These are phyloP conservation scores for Mortierella sp. DNA, from an alignment of 371 early-diverging fungal species.

Conservation along the genomic window DNA sequence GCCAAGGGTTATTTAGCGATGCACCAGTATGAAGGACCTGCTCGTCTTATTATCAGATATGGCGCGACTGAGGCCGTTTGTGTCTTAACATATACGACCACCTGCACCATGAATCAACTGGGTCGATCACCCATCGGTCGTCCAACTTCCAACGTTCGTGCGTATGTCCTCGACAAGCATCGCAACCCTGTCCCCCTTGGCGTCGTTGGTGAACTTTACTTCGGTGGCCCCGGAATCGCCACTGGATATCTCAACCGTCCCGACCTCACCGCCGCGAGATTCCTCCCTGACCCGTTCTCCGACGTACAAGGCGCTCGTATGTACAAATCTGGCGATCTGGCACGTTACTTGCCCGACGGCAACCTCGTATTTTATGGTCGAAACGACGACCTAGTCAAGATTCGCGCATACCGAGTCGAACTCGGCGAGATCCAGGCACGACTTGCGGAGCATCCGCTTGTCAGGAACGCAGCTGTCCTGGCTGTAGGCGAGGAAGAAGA, in stretches of 20 bases:
- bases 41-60: slow-evolving; percentile 22
- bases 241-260: slow-evolving; percentile 43
- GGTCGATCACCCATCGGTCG: slow-evolving; percentile 8
- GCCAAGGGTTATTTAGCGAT: not conserved
- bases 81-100: not conserved
- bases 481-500: not conserved
- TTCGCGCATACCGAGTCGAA: slow-evolving; percentile 43
- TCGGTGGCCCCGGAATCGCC: slow-evolving; percentile 44
- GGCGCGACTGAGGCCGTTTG: slow-evolving; percentile 36
- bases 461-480: slow-evolving; percentile 5
- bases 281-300: slow-evolving; percentile 6
- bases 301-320: slow-evolving; percentile 11
- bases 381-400: slow-evolving; percentile 39
- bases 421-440: slow-evolving; percentile 36
- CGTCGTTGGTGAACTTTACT: slow-evolving; percentile 18
- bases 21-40: not conserved
- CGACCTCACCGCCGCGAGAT: slow-evolving; percentile 28
- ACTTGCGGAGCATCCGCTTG: slow-evolving; percentile 6
- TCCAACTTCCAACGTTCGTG: not conserved
- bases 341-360: slow-evolving; percentile 31
- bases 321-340: slow-evolving; percentile 59
- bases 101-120: no score
- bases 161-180: slow-evolving; percentile 15
- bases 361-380: slow-evolving; percentile 30
- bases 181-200: slow-evolving; percentile 3